Evolutionary conservation across 106 monocot species (phyloP).

Genomic region (Dendrobium nobile): DNA sequence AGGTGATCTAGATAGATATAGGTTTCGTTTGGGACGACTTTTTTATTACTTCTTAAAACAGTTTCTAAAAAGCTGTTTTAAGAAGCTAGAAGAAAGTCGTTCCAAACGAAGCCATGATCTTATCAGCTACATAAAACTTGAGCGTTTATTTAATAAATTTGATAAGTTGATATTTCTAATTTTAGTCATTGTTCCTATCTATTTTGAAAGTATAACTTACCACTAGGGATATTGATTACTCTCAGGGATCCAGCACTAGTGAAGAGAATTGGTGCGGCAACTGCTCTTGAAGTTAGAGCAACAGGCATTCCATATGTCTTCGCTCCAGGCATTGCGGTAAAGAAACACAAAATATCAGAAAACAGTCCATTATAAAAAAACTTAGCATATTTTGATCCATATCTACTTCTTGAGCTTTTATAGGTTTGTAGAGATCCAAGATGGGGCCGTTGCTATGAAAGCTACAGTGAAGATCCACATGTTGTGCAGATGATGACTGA

Average conservation of each 20-base stretch:
- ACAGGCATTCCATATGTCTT: slow-evolving; percentile 70
- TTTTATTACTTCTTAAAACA: too few relatives aligned
- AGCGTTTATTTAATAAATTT: too few relatives aligned
- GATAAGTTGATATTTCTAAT: too few relatives aligned
- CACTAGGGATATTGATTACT: not conserved
- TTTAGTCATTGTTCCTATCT: too few relatives aligned
- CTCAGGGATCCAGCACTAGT: slow-evolving; percentile 55
- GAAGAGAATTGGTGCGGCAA: slow-evolving; percentile 69
- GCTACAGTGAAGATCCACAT: slow-evolving; percentile 25
- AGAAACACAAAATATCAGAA: not conserved
- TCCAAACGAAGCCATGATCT: too few relatives aligned
- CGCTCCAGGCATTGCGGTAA: slow-evolving; percentile 75
- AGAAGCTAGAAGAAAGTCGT: too few relatives aligned
- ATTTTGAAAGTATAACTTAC: not conserved
- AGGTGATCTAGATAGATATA: too few relatives aligned
- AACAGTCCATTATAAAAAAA: not conserved
- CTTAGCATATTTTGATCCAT: not conserved
- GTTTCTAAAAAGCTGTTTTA: too few relatives aligned
- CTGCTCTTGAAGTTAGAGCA: slow-evolving; percentile 77
- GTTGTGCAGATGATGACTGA: slow-evolving; percentile 21
- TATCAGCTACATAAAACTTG: too few relatives aligned
- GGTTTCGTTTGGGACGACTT: too few relatives aligned
- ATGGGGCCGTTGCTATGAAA: slow-evolving; percentile 31
- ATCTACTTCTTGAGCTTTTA: not conserved
- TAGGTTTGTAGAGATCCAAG: slow-evolving; percentile 33